A percentile compares a stretch with the other conserved stretches of the same genome.
These are phyloP conservation scores for Colletotrichum lupini DNA, from an alignment of 2,329 filamentous ascomycete genomes.

Conservation along the genomic window DNA sequence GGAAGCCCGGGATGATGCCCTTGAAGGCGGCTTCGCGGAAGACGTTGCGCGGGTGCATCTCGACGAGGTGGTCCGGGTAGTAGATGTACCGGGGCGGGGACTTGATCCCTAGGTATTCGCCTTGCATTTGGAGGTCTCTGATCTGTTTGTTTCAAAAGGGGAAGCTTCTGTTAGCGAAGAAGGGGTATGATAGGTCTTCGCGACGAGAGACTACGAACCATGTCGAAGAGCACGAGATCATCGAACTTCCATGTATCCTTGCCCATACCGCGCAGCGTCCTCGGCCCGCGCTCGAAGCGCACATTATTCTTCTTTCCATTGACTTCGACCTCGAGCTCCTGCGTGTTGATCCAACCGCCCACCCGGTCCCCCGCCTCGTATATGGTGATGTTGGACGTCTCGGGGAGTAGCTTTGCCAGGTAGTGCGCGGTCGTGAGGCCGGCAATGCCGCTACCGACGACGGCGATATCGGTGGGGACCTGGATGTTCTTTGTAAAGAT, in stretches of 20 bases:
- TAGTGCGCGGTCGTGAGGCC: constrained; percentile 84
- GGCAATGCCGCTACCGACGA: constrained; percentile 86
- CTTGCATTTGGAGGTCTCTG: constrained; percentile 22
- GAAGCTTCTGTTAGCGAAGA: constrained; percentile 25
- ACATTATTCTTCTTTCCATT: constrained; percentile 68
- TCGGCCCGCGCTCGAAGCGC: constrained; percentile 85
- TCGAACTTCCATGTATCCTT: constrained; percentile 58
- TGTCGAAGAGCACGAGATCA: constrained; percentile 74
- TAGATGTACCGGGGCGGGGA: constrained; percentile 76
- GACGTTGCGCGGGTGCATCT: constrained; percentile 12
- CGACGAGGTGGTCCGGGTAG: constrained; percentile 78
- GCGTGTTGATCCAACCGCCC: constrained; percentile 87
- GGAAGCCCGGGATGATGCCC: constrained; percentile 42
- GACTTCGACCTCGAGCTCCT: constrained; percentile 65
- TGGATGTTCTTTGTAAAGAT: background rate
- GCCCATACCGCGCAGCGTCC: constrained; percentile 73
- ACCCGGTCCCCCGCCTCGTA: constrained; percentile 78
- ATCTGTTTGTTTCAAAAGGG: background rate
- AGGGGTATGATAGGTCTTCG: constrained; percentile 34
- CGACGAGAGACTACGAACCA: constrained; percentile 64
- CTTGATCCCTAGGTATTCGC: constrained; percentile 4
- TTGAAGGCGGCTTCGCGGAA: constrained; percentile 46
- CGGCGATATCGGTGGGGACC: constrained; percentile 61
- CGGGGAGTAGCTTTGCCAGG: constrained; percentile 73
- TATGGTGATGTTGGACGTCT: constrained; percentile 76